Evolutionary conservation across 1,284 basidiomycete genomes (phyloP).

Genomic region (Meripilus lineatus): DNA sequence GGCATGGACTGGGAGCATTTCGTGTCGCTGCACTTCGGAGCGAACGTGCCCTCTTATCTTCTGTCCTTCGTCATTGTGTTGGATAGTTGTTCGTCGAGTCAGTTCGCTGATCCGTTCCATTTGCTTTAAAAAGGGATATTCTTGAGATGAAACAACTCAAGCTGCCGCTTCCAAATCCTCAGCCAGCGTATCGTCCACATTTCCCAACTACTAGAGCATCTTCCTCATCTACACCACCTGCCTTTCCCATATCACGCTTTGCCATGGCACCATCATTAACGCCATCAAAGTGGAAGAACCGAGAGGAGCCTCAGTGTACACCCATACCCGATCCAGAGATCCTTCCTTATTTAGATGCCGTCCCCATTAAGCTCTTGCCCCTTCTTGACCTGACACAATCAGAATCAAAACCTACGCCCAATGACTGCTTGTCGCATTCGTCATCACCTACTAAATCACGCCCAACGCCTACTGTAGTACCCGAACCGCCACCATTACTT

Average conservation of each 20-base stretch:
- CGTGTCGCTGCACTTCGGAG: background rate
- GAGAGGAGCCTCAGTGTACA: slow-evolving; percentile 14
- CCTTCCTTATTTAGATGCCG: slow-evolving; percentile 28
- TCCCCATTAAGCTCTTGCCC: slow-evolving; percentile 29
- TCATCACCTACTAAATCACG: slow-evolving; percentile 3
- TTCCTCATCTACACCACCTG: slow-evolving; percentile 10
- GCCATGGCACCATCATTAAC: slow-evolving; percentile 22
- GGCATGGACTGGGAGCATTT: background rate
- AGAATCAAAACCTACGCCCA: background rate
- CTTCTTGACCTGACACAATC: slow-evolving; percentile 18
- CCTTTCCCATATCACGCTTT: slow-evolving; percentile 24
- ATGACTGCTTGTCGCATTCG: slow-evolving; percentile 9
- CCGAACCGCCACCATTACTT: slow-evolving; percentile 7
- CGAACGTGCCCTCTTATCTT: background rate
- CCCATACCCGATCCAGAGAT: slow-evolving; percentile 24
- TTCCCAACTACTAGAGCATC: slow-evolving; percentile 12
- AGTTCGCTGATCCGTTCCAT: background rate
- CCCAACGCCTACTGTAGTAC: slow-evolving; percentile 10
- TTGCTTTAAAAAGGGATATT: slow-evolving; percentile 26
- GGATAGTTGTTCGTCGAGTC: background rate
- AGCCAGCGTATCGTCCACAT: slow-evolving; percentile 18
- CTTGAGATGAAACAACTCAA: slow-evolving; percentile 34
- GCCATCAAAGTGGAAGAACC: slow-evolving; percentile 28
- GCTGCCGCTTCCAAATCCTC: slow-evolving; percentile 27
- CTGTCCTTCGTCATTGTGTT: background rate